Evolutionary conservation across 2,329 filamentous ascomycete genomes (phyloP), one percentile per base, ranked within the genome.

Genomic region (Pyrenophora seminiperda): DNA sequence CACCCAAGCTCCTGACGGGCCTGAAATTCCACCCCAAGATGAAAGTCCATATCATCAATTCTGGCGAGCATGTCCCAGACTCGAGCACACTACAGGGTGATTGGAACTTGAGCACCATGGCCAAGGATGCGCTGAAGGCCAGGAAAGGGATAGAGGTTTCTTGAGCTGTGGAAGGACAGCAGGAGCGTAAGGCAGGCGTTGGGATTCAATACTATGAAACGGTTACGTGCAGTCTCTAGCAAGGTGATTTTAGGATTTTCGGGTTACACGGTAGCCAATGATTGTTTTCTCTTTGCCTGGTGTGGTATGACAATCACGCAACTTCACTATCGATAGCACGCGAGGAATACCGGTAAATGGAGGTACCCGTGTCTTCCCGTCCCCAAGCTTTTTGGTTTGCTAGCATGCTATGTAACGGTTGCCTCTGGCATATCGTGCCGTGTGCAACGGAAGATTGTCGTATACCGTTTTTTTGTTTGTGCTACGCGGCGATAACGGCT

Each of bases 21-120:
- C 78, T 99, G 51, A 85, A 86, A 61, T 99, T 97, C 72, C 89
- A 96, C 70, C 81, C 83, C 46, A 89, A 91, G 59, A 99, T 99
- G 92, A 90, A 87, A 65, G 86, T 97, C 27, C 83, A 97, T 61
- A 95, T 91, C 71, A 97, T 99, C 70, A 91, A 91, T 53, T 94
- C 89, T 69, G 94, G 94, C 39, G 90, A 96, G 58, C 75, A 76
- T 56, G 75, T 81, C 71, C 79, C 79, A 1, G 64, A 64, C 18
- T 52, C 56, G 41, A 67, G 70, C 3, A 56, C 55, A 11, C 41
- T 51, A 15, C 65, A 70, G 7, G 72, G 76, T 7, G 65, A 75
- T 47, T 67, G 80, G 62, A 73, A 81, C 56, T 76, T 80, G 56
- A 66, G 63, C 17, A 67, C 66, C 14, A 59, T 79, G 54, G 70